Evolutionary conservation across 768 basidiomycete genomes (phyloP).

Genomic region (Russula foetens): DNA sequence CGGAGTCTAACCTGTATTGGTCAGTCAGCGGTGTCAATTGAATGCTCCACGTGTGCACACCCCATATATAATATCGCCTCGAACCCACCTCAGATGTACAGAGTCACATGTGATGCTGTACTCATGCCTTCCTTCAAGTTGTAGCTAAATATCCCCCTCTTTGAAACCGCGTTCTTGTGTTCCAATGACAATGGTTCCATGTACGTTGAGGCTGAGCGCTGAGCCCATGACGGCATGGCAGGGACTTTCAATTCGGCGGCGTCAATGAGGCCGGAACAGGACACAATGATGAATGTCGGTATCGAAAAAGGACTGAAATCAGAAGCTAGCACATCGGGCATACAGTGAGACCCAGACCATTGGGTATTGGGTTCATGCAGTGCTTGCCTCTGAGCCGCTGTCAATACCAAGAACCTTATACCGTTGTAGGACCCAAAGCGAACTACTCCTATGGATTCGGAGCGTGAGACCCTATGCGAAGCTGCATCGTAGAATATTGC

Average conservation of each 20-base stretch:
- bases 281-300: background rate
- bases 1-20: no score
- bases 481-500: background rate
- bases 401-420: no score
- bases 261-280: background rate
- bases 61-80: no score
- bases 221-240: background rate
- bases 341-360: no score
- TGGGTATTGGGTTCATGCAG: no score
- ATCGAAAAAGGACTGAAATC: background rate
- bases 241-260: conserved; percentile 2
- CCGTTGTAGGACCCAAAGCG: background rate
- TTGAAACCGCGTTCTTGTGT: background rate
- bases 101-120: background rate
- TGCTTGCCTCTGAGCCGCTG: no score
- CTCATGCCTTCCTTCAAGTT: background rate
- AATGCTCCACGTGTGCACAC: background rate
- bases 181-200: no score
- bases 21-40: no score
- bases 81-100: background rate
- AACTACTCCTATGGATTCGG: background rate
- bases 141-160: background rate
- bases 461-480: background rate
- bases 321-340: background rate
- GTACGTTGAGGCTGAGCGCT: no score